Evolutionary conservation across 257 asterid species (phyloP), one percentile per base, ranked within the genome.

Genomic region (Lycium ferocissimum): DNA sequence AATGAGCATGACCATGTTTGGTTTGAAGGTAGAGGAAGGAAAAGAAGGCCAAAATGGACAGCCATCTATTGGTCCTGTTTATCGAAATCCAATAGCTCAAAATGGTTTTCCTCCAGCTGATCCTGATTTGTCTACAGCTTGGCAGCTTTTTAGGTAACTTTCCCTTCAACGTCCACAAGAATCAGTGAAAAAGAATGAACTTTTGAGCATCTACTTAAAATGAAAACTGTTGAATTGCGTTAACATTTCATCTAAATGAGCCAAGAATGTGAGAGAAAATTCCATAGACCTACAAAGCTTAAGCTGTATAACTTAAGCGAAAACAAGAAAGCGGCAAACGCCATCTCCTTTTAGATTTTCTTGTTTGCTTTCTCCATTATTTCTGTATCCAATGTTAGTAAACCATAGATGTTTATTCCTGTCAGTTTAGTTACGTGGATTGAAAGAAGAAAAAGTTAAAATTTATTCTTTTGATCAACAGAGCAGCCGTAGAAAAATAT

Each of bases 21-120:
- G 92, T 1, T 94, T 91, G 20, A 87, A 91, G 87, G 97, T 94
- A 5, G 95, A 92, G 80, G 96, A 92, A 70, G 99, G 99, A 49
- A 91, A 84, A 87, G 80, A 92, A 87, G 95, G 98, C 8, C 35
- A 79, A 83, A 91, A 91, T 17, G 98, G 99, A 84, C 67, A 87
- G 83, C 94, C 90, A 14, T 92, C 99, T 0, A 91, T 94, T 14
- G 99, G 99, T 17, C 98, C 99, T 47, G 86, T 93, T 70, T 92
- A 93, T 75, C 91, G 99, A 75, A 96, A 96, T 87, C 95, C 83
- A 72, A 78, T 94, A 12, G 85, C 98, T 1, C 92, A 91, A 67
- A 92, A 90, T 85, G 94, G 61, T 6, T 96, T 89, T 67, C 98
- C 99, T 0, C 83, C 95, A 6, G 53, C 83, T 15, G 91, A 94